Conservation (phyloP, 352 stramenopile genomes). For the Phytophthora podocarpi region DNA sequence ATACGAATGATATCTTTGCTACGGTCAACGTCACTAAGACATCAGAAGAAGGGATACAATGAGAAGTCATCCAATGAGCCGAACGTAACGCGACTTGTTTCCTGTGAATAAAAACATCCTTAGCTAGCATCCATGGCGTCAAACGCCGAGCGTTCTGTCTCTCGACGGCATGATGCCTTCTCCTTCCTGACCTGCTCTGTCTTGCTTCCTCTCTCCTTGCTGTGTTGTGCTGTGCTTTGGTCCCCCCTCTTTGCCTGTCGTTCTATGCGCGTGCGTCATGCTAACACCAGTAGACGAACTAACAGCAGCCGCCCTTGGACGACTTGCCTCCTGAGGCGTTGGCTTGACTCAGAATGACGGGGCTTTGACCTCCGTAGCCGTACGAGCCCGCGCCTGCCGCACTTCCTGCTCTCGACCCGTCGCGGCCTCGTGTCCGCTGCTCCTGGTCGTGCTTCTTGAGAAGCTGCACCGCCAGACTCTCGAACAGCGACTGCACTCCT, state of each 20-base stretch:
- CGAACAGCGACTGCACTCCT: conserved; percentile 76
- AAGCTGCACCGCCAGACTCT: conserved; percentile 70
- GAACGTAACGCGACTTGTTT: conserved; percentile 14
- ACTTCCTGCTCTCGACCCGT: conserved; percentile 45
- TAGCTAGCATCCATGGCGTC: conserved; percentile 30
- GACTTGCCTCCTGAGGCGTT: conserved; percentile 27
- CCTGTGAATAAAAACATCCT: conserved; percentile 40
- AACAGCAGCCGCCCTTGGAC: conserved; percentile 45
- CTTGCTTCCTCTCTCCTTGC: conserved; percentile 1
- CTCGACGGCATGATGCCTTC: conserved; percentile 14
- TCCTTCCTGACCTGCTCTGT: conserved; percentile 4
- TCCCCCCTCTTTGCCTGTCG: neutral
- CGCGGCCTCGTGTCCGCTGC: conserved; percentile 47
- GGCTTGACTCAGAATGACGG: conserved; percentile 41
- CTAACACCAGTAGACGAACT: conserved; percentile 14
- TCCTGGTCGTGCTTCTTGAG: conserved; percentile 83
- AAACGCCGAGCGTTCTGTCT: conserved; percentile 9
- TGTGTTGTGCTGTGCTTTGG: neutral
- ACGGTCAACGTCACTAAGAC: too few relatives aligned
- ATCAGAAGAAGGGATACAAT: too few relatives aligned
- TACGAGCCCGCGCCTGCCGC: conserved; percentile 27
- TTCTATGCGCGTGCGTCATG: conserved; percentile 14
- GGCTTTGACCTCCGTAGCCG: conserved; percentile 39
- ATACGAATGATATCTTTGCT: too few relatives aligned
- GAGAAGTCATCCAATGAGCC: conserved; percentile 1